These are phyloP conservation scores for Aegilops bicornis DNA, from an alignment of 176 grass and related monocot species.

Conservation along the genomic window DNA sequence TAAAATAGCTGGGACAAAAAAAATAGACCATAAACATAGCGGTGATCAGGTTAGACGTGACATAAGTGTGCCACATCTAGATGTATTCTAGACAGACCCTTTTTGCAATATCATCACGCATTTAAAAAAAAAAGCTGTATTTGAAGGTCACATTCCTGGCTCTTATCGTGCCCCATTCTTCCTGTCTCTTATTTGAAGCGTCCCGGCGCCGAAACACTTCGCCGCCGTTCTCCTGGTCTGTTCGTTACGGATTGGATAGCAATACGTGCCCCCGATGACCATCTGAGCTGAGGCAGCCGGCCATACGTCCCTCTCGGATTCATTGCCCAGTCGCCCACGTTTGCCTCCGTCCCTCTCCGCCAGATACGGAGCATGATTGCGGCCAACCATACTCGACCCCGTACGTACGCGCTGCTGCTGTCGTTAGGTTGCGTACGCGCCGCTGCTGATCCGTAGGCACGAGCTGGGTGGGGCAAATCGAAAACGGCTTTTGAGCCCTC, in stretches of 20 bases:
- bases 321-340: not conserved
- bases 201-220: not conserved
- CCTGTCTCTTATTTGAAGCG: too few relatives aligned
- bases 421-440: not conserved
- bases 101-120: too few relatives aligned
- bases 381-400: not conserved
- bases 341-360: not conserved
- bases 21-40: too few relatives aligned
- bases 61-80: too few relatives aligned
- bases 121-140: too few relatives aligned
- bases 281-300: not conserved
- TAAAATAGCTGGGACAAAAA: too few relatives aligned
- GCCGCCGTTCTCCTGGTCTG: not conserved
- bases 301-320: not conserved
- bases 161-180: not conserved
- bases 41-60: too few relatives aligned
- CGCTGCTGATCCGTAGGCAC: not conserved
- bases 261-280: not conserved
- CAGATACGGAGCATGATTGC: not conserved
- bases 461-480: not conserved
- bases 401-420: not conserved
- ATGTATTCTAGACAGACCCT: too few relatives aligned
- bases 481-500: constrained; percentile 18
- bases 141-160: too few relatives aligned
- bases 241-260: not conserved